These are phyloP conservation scores for Sphagnurus paluster DNA, from an alignment of 1,284 basidiomycete species.

Conservation along the genomic window DNA sequence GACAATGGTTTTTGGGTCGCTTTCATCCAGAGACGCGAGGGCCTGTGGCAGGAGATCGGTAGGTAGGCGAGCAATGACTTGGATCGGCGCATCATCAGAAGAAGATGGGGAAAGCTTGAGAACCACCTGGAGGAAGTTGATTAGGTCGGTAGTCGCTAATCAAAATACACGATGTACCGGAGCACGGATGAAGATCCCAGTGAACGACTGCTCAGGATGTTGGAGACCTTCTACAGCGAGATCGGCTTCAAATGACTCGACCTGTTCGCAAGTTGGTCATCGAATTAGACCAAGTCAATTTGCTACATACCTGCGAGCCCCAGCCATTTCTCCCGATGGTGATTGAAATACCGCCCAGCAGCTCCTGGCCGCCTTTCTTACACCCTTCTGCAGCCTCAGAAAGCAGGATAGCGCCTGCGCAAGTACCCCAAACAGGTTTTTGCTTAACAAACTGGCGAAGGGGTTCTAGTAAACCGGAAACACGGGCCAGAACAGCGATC, in stretches of 20 bases:
- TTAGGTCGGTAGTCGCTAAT: slow-evolving; percentile 11
- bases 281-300: no score
- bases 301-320: slow-evolving; percentile 70
- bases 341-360: slow-evolving; percentile 83
- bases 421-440: slow-evolving; percentile 93
- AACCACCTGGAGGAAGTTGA: slow-evolving; percentile 51
- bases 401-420: slow-evolving; percentile 94
- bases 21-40: slow-evolving; percentile 37
- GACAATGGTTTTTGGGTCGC: slow-evolving; percentile 73
- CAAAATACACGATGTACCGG: slow-evolving; percentile 57
- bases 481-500: slow-evolving; percentile 82
- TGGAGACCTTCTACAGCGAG: slow-evolving; percentile 68
- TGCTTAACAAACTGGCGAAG: slow-evolving; percentile 67
- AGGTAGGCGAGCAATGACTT: slow-evolving; percentile 77
- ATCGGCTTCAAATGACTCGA: slow-evolving; percentile 88
- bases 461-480: slow-evolving; percentile 80
- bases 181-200: slow-evolving; percentile 93
- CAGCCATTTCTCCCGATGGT: slow-evolving; percentile 89
- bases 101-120: slow-evolving; percentile 46
- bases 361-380: slow-evolving; percentile 87
- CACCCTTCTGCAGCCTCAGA: slow-evolving; percentile 72
- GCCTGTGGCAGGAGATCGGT: slow-evolving; percentile 55
- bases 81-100: slow-evolving; percentile 49
- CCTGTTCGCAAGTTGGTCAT: slow-evolving; percentile 37
- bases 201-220: slow-evolving; percentile 67